A percentile compares a stretch with the other conserved stretches of the same genome.
Evolutionary conservation across 2,329 filamentous ascomycete species (phyloP).

Genomic region (Didymella segeticola): DNA sequence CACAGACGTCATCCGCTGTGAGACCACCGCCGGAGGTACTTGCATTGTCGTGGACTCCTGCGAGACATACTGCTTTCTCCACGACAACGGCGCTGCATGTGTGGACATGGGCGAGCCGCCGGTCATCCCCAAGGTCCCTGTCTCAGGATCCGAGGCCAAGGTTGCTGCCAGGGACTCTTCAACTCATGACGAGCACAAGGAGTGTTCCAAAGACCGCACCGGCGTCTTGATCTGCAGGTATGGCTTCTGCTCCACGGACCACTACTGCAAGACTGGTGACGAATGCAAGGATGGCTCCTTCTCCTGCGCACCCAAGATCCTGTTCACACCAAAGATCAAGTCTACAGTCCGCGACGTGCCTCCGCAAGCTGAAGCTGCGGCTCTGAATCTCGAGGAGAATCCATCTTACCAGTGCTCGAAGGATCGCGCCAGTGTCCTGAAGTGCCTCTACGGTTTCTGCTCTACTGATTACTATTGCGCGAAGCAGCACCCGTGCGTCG

Average conservation of each 20-base stretch:
- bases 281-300: conserved; percentile 4
- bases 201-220: conserved; percentile 5
- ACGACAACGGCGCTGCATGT: conserved; percentile 4
- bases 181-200: conserved; percentile 5
- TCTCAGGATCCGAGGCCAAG: background rate
- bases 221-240: conserved; percentile 13
- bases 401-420: background rate
- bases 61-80: conserved; percentile 1
- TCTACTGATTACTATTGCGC: conserved; percentile 7
- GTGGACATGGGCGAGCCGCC: background rate
- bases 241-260: conserved; percentile 12
- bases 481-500: background rate
- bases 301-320: background rate
- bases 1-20: conserved; percentile 1
- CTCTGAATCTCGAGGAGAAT: background rate
- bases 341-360: background rate
- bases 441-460: conserved; percentile 7
- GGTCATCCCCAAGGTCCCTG: background rate
- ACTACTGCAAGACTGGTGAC: conserved; percentile 4
- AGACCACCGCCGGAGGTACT: background rate
- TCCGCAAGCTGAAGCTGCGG: background rate
- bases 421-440: conserved; percentile 8
- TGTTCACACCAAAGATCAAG: background rate
- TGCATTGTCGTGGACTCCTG: background rate
- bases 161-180: background rate